phyloP scores from a whole-genome alignment of 305 asterid species.

The Solanum aculeatissimum region DNA sequence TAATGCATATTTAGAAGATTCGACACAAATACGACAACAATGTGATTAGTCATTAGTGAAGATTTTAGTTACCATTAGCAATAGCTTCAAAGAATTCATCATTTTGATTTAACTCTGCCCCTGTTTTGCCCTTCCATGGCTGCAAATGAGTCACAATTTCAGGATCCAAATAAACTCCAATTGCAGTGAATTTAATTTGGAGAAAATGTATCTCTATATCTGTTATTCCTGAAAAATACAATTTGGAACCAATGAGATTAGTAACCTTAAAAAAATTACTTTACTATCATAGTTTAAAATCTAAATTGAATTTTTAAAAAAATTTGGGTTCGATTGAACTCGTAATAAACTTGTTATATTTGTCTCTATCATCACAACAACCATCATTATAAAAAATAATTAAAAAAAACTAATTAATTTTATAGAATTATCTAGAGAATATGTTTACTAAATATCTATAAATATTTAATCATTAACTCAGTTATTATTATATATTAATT shows the following conservation, averaged over 20 bases:
- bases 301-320: neutral
- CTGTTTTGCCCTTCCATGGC: constrained; percentile 61
- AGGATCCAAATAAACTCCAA: constrained; percentile 84
- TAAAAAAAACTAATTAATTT: neutral
- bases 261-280: neutral
- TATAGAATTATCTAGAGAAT: neutral
- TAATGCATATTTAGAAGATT: neutral
- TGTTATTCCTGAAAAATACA: constrained; percentile 47
- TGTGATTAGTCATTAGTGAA: neutral
- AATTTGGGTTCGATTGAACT: neutral
- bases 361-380: neutral
- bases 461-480: neutral
- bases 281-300: neutral
- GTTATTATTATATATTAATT: neutral
- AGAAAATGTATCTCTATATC: constrained; percentile 91
- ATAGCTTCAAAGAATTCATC: constrained; percentile 70
- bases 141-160: constrained; percentile 42
- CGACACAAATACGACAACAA: neutral
- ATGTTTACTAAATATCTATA: neutral
- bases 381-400: neutral
- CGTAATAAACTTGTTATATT: too few species aligned
- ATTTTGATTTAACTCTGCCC: constrained; percentile 38
- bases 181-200: constrained; percentile 90
- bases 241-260: neutral
- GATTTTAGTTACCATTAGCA: constrained; percentile 34